phyloP scores from a whole-genome alignment of 345 rosid species.

The Euphorbia tirucalli region DNA sequence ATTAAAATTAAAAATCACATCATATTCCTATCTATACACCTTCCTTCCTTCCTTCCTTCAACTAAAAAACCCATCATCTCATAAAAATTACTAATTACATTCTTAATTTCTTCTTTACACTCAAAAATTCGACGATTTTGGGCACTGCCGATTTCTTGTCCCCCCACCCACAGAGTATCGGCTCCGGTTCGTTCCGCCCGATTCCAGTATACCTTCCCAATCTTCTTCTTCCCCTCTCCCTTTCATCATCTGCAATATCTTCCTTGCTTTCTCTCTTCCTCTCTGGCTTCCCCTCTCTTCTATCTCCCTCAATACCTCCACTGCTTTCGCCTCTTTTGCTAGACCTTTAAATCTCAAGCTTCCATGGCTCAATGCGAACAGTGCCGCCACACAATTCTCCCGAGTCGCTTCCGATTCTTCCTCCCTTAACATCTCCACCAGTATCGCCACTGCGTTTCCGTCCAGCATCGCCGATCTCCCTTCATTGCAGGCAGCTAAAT shows the following conservation, averaged over 20 bases:
- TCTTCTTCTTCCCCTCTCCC: slow-evolving; percentile 22
- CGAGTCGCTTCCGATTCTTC: slow-evolving; percentile 9
- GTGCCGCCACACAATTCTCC: slow-evolving; percentile 32
- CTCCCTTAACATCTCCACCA: slow-evolving; percentile 30
- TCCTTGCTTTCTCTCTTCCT: slow-evolving; percentile 31
- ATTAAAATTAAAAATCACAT: neutral
- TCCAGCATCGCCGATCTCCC: slow-evolving; percentile 39
- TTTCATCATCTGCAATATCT: slow-evolving; percentile 28
- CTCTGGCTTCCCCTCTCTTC: slow-evolving; percentile 27
- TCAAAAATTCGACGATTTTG: slow-evolving; percentile 50
- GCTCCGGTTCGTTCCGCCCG: slow-evolving; percentile 38
- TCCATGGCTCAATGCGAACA: slow-evolving; percentile 33
- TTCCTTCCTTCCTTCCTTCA: too few species aligned
- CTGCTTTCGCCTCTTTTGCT: slow-evolving; percentile 29
- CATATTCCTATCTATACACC: slow-evolving; percentile 13
- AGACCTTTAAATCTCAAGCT: slow-evolving; percentile 34
- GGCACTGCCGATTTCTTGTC: slow-evolving; percentile 28
- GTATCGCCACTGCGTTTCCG: slow-evolving; percentile 26
- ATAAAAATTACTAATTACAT: neutral
- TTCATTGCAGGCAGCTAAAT: slow-evolving; percentile 30
- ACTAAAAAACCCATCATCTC: neutral
- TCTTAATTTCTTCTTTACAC: neutral
- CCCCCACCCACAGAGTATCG: slow-evolving; percentile 36
- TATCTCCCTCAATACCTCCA: slow-evolving; percentile 28
- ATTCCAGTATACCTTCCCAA: slow-evolving; percentile 14